Evolutionary conservation across 257 asterid genomes (phyloP), one percentile per base, ranked within the genome.

Genomic region (Solanum appendiculatum): DNA sequence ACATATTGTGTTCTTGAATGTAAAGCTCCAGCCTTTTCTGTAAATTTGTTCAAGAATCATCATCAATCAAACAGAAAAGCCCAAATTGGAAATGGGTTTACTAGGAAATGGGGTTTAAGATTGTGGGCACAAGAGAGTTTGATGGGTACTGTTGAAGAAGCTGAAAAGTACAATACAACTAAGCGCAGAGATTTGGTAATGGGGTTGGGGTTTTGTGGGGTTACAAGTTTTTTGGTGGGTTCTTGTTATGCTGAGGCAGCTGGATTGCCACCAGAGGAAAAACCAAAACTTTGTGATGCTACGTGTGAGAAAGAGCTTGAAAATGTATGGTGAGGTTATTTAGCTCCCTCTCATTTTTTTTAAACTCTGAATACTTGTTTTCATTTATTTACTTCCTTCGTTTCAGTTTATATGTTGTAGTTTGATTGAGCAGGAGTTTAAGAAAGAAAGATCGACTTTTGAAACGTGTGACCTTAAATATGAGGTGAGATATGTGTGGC

Each of bases 231-330:
- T 29, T 25, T 90, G 46, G 54, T 89, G 64, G 89, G 91, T 86
- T 90, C 90, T 40, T 69, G 86, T 87, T 86, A 86, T 87, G 90
- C 92, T 54, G 91, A 90, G 83, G 98, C 98, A 34, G 98, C 97
- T 90, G 99, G 99, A 54, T 92, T 97, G 92, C 99, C 99, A 48
- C 99, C 95, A 2, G 99, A 97, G 89, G 94, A 97, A 68, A 94
- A 95, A 86, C 98, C 99, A 51, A 97, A 86, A 91, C 92, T 94
- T 51, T 97, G 99, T 33, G 98, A 97, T 27, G 95, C 90, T 66
- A 89, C 86, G 36, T 97, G 99, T 90, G 96, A 88, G 92, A 95
- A 95, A 92, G 97, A 94, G 97, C 96, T 94, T 90, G 97, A 93
- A 93, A 94, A 94, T 93, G 98, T 94, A 94, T 91, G 97, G 97